These are phyloP conservation scores for Dendrocalamus latiflorus DNA, from an alignment of 202 grass and related monocot genomes.

Conservation along the genomic window DNA sequence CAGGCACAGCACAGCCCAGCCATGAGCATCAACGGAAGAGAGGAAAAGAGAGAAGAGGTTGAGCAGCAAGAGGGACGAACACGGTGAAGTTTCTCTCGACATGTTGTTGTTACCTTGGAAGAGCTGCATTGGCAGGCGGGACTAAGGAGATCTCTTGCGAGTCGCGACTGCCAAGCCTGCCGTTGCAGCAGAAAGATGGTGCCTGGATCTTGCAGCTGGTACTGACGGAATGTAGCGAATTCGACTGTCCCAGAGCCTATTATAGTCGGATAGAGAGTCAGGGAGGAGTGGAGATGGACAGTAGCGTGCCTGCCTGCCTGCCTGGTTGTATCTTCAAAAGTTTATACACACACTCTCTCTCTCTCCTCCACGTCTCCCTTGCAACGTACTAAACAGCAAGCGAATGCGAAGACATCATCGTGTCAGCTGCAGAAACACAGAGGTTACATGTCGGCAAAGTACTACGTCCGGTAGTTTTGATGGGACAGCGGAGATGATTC, in stretches of 20 bases:
- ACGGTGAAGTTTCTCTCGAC: background rate
- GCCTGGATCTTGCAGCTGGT: too few species aligned
- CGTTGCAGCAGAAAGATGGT: too few species aligned
- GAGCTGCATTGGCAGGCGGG: conserved; percentile 40
- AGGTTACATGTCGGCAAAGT: conserved; percentile 8
- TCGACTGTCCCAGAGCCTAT: conserved; percentile 37
- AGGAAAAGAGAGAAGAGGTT: background rate
- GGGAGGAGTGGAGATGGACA: too few species aligned
- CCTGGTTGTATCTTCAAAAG: background rate
- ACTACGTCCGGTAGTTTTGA: background rate
- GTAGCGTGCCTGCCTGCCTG: too few species aligned
- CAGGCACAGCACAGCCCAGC: background rate
- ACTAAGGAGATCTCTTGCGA: conserved; percentile 24
- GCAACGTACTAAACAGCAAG: background rate
- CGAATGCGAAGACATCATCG: background rate
- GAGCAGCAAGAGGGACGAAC: background rate
- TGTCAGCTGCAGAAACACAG: background rate
- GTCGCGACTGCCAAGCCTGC: too few species aligned
- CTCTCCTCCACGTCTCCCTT: background rate
- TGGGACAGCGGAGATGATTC: background rate
- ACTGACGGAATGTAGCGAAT: conserved; percentile 35
- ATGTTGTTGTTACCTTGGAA: conserved; percentile 38
- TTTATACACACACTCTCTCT: background rate
- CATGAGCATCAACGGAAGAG: background rate
- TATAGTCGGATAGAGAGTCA: conserved; percentile 35